These are phyloP conservation scores for Tetrapisispora taiwanensis DNA, from an alignment of 805 yeast species.

Conservation along the genomic window DNA sequence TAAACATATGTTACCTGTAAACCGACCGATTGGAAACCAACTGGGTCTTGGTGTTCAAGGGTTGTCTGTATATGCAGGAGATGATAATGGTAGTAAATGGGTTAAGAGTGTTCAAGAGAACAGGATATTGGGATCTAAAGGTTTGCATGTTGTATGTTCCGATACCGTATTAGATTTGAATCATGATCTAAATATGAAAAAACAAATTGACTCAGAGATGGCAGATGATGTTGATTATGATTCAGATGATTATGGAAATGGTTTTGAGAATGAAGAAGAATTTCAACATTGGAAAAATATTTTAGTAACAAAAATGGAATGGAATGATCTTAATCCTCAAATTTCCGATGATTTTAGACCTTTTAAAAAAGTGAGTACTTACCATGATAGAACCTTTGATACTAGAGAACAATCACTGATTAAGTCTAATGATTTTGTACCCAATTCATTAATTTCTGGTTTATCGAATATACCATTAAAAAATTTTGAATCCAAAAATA, in stretches of 20 bases:
- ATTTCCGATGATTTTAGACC: constrained; percentile 12
- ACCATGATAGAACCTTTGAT: constrained; percentile 11
- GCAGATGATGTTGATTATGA: constrained; percentile 4
- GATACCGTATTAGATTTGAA: background rate
- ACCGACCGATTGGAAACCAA: constrained; percentile 17
- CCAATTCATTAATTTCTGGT: constrained; percentile 11
- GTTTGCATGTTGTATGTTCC: constrained; percentile 1
- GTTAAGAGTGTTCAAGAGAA: constrained; percentile 4
- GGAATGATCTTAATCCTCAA: constrained; percentile 13
- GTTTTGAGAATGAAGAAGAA: constrained; percentile 6
- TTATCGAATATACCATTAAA: constrained; percentile 1
- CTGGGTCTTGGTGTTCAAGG: constrained; percentile 16
- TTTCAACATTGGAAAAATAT: constrained; percentile 9
- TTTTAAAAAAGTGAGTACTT: constrained; percentile 11
- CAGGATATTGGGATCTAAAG: background rate
- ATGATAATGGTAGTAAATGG: constrained; percentile 6
- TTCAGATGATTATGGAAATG: constrained; percentile 3
- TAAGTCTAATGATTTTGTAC: constrained; percentile 16
- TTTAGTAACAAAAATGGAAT: constrained; percentile 10
- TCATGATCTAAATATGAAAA: background rate
- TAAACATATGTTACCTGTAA: constrained; percentile 12
- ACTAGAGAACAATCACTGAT: constrained; percentile 6
- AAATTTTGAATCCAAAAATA: background rate
- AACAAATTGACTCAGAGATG: background rate
- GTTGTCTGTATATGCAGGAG: constrained; percentile 9